phyloP scores from a whole-genome alignment of 192 early-diverging fungal species.

The Coemansia sp. region DNA sequence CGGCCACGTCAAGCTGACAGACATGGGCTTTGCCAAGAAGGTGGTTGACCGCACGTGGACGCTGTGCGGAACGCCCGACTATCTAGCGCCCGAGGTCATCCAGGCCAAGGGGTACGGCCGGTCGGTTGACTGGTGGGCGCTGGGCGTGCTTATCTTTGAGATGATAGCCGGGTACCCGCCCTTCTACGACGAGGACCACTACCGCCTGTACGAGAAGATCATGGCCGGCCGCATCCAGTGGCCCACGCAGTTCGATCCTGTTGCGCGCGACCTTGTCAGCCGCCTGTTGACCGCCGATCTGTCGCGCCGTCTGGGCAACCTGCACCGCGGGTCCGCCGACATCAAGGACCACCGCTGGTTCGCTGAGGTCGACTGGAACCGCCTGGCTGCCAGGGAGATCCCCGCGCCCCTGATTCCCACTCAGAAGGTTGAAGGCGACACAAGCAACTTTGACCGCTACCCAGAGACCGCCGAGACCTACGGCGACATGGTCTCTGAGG shows the following conservation, averaged over 20 bases:
- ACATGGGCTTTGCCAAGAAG: conserved; percentile 86
- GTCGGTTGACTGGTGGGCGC: conserved; percentile 94
- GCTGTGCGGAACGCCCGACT: conserved; percentile 82
- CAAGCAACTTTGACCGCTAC: conserved; percentile 94
- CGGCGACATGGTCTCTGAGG: conserved; percentile 66
- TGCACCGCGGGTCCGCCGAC: conserved; percentile 80
- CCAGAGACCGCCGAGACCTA: conserved; percentile 90
- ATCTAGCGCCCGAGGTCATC: conserved; percentile 86
- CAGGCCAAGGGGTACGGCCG: conserved; percentile 91
- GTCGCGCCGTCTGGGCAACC: conserved; percentile 84
- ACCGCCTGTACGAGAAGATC: conserved; percentile 93
- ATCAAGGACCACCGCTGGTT: conserved; percentile 97
- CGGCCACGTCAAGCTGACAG: conserved; percentile 86
- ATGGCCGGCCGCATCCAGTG: conserved; percentile 79
- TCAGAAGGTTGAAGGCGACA: conserved; percentile 80
- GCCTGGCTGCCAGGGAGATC: conserved; percentile 68
- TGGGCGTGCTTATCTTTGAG: conserved; percentile 91
- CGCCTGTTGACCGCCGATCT: conserved; percentile 78
- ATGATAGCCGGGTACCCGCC: conserved; percentile 95
- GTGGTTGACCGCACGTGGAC: conserved; percentile 84
- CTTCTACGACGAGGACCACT: conserved; percentile 94
- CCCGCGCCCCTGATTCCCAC: conserved; percentile 87
- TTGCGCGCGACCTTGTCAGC: conserved; percentile 83
- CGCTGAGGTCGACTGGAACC: conserved; percentile 88
- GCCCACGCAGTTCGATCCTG: conserved; percentile 81